Base-by-base conservation (phyloP, 1,284 basidiomycete genomes). In the Grifola frondosa region DNA sequence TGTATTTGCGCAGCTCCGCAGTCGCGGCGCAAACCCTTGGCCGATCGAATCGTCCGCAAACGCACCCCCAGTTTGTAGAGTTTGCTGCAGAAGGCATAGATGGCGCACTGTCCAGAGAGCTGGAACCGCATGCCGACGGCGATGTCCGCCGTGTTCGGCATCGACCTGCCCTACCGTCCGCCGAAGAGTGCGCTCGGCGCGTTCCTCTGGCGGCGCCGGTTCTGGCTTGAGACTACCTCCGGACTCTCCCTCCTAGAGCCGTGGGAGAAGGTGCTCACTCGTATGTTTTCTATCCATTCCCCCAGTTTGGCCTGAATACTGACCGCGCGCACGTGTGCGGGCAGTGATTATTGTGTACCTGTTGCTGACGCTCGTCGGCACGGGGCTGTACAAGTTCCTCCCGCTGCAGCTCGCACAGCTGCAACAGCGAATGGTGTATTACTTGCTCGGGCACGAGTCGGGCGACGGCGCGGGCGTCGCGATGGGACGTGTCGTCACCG, bases 261-360 rank as follows among this genome's bases (percentile, higher is more conserved):
- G 45, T 81, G 78, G 79, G 79, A 80, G 67, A 79, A 79, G 58
- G 50, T 78, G 37, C 63, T 79, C 31, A 68, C 73, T 43, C 54
- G 78, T 79, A 50, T 58, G 77, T 68, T 21, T 44, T 13, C 21
- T 21, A n/a, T 22, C 41, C 42, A 17, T 29, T 43, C 35, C 37
- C 15, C n/a, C 22, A 30, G 26, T 25, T 26, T 12, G 24, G 25
- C 6, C 20, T 16, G 22, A 28, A 10, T 11, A 21, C 45, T 44
- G 34, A 41, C 41, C 16, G 12, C 25, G 30, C 10, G 16, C 4
- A 5, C 31, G 26, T 25, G 19, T 23, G 30, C n/a, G 13, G 17
- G 23, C 49, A 71, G 70, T 68, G 20, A 37, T 55, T 5, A 46
- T 69, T 32, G 40, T 66, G 26, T 58, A 59, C 42, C 40, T 64